Evolutionary conservation across 1,139 yeast genomes (phyloP).

Genomic region (Schwanniomyces etchellsii): DNA sequence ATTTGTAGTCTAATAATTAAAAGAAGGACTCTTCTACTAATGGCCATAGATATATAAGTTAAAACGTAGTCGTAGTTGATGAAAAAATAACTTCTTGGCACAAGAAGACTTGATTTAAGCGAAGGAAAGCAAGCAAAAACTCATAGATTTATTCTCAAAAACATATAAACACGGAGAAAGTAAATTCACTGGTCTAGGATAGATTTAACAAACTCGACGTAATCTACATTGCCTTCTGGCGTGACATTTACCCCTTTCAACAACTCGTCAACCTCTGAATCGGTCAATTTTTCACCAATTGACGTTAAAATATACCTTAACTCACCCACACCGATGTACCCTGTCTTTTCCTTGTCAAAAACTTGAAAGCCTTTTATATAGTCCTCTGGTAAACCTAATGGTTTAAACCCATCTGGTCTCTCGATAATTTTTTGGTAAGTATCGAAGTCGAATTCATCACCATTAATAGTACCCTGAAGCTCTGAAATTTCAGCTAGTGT

Average conservation of each 20-base stretch:
- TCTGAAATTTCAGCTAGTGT: slow-evolving; percentile 84
- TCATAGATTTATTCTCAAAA: too few relatives aligned
- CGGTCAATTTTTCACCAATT: slow-evolving; percentile 86
- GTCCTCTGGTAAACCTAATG: slow-evolving; percentile 92
- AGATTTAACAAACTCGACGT: slow-evolving; percentile 89
- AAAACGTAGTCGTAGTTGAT: too few relatives aligned
- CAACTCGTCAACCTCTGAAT: slow-evolving; percentile 90
- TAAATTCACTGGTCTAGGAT: slow-evolving; percentile 78
- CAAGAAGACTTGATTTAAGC: too few relatives aligned
- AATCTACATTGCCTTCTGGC: slow-evolving; percentile 91
- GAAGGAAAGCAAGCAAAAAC: too few relatives aligned
- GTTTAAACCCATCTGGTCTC: slow-evolving; percentile 87
- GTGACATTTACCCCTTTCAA: slow-evolving; percentile 93
- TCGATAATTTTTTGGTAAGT: slow-evolving; percentile 73
- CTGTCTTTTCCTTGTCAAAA: slow-evolving; percentile 92
- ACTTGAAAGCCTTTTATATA: slow-evolving; percentile 97
- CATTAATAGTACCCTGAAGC: slow-evolving; percentile 47
- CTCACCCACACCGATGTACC: slow-evolving; percentile 96
- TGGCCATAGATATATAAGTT: too few relatives aligned
- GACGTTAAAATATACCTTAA: slow-evolving; percentile 89
- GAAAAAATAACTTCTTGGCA: too few relatives aligned
- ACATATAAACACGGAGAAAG: too few relatives aligned
- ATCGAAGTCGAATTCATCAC: slow-evolving; percentile 61
- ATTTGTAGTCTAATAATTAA: too few relatives aligned
- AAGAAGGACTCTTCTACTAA: too few relatives aligned